Percentiles rank a stretch among this genome's conserved stretches.
Conservation (phyloP, 2,329 filamentous ascomycete genomes). For the Exophiala viscosa region DNA sequence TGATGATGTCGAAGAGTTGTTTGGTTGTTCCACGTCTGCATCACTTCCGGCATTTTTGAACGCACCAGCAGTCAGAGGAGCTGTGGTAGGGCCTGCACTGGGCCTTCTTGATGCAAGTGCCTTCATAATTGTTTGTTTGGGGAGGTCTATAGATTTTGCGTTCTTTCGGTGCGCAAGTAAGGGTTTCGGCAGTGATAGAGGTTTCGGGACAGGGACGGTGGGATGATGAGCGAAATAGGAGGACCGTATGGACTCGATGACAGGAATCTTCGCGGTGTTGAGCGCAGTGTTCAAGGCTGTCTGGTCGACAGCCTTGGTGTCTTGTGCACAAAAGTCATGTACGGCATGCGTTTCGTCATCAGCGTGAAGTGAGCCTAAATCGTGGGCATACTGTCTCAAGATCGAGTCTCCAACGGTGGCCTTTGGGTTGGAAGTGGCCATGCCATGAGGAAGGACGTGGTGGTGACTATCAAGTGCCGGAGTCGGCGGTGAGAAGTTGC, state of each 20-base stretch:
- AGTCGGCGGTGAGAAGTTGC: conserved; percentile 24
- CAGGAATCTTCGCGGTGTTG: conserved; percentile 24
- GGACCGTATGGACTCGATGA: conserved; percentile 30
- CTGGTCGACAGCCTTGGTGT: conserved; percentile 24
- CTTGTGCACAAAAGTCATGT: conserved; percentile 18
- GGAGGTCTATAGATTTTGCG: conserved; percentile 62
- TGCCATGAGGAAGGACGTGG: conserved; percentile 26
- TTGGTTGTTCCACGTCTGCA: conserved; percentile 23
- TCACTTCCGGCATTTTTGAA: conserved; percentile 7
- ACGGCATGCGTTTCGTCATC: conserved; percentile 33
- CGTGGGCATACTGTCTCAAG: conserved; percentile 42
- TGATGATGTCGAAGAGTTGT: conserved; percentile 50
- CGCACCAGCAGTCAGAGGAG: conserved; percentile 15
- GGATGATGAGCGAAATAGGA: conserved; percentile 28
- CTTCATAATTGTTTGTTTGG: conserved; percentile 78
- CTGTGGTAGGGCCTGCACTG: conserved; percentile 57
- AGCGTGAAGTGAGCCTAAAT: conserved; percentile 42
- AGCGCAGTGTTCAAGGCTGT: conserved; percentile 17
- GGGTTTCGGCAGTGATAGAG: conserved; percentile 36
- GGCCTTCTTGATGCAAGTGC: conserved; percentile 63
- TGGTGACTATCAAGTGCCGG: conserved; percentile 29
- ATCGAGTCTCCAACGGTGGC: conserved; percentile 35
- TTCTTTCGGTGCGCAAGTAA: conserved; percentile 46
- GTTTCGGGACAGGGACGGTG: conserved; percentile 33
- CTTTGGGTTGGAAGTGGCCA: conserved; percentile 26